Evolutionary conservation across 2,329 filamentous ascomycete genomes (phyloP).

Genomic region (Zymoseptoria crescenta): DNA sequence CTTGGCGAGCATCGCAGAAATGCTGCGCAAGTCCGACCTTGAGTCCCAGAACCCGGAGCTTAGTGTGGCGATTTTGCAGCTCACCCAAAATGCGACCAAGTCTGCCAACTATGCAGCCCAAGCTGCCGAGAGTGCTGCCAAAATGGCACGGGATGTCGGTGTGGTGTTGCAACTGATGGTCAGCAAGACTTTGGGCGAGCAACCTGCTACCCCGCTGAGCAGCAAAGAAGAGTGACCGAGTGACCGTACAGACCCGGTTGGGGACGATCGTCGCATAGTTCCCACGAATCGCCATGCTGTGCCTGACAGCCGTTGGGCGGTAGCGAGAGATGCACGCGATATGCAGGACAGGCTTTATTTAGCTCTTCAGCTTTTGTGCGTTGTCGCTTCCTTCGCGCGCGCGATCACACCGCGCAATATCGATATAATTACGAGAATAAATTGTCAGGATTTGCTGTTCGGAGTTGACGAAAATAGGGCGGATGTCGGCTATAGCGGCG

Average conservation of each 20-base stretch:
- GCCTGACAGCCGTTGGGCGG: neutral
- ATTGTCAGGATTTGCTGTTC: neutral
- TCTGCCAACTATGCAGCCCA: slow-evolving; percentile 9
- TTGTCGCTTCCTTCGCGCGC: neutral
- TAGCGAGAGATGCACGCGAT: neutral
- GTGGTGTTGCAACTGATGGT: slow-evolving; percentile 1
- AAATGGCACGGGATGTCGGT: slow-evolving; percentile 4
- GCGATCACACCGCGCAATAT: neutral
- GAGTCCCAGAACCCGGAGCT: slow-evolving; percentile 8
- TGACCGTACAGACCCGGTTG: neutral
- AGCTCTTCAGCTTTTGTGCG: neutral
- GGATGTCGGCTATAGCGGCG: neutral
- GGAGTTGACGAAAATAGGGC: neutral
- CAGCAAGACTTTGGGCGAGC: neutral
- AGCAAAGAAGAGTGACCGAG: neutral
- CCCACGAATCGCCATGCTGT: neutral
- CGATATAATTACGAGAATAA: neutral
- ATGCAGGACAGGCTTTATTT: neutral
- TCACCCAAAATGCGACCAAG: slow-evolving; percentile 6
- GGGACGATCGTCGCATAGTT: neutral
- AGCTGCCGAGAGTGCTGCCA: slow-evolving; percentile 3
- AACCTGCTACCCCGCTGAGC: neutral
- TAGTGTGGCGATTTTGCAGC: slow-evolving; percentile 4
- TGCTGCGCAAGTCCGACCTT: slow-evolving; percentile 4
- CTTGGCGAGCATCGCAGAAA: slow-evolving; percentile 7